A percentile compares a stretch with the other conserved stretches of the same genome.
Conservation (phyloP, 208 protist genomes). For the Acanthamoeba polyphaga region DNA sequence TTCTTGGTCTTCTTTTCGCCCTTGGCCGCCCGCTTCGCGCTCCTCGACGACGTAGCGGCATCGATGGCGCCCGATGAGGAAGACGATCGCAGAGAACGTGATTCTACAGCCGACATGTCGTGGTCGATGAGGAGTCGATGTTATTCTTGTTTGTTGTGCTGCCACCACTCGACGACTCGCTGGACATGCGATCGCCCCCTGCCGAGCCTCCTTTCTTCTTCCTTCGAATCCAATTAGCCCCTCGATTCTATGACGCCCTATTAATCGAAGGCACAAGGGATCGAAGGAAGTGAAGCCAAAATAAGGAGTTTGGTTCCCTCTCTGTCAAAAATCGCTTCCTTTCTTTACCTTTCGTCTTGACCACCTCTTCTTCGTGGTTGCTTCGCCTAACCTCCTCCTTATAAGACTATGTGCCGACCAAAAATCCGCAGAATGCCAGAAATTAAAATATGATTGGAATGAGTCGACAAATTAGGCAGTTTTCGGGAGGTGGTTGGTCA, state of each 20-base stretch:
- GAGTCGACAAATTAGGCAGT: neutral
- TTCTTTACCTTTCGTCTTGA: neutral
- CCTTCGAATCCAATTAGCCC: neutral
- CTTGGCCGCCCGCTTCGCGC: neutral
- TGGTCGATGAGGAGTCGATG: neutral
- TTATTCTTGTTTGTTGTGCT: neutral
- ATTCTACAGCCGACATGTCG: constrained; percentile 43
- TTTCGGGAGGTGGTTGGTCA: neutral
- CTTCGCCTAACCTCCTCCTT: neutral
- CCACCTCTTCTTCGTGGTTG: neutral
- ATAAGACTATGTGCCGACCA: neutral
- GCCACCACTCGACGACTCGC: neutral
- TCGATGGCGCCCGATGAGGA: constrained; percentile 25
- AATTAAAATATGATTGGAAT: neutral
- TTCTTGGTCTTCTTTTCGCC: constrained; percentile 30
- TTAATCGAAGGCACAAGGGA: too few relatives aligned
- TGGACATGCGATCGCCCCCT: neutral
- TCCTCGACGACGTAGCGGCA: neutral
- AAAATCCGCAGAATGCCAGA: neutral
- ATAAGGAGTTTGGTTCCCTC: too few relatives aligned
- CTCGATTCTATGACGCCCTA: too few relatives aligned
- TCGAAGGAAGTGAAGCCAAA: too few relatives aligned
- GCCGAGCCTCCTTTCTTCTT: neutral
- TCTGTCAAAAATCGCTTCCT: neutral
- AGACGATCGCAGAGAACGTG: constrained; percentile 31